Evolutionary conservation across 2,329 filamentous ascomycete species (phyloP), one percentile per base, ranked within the genome.

Genomic region (Neurospora sp.): DNA sequence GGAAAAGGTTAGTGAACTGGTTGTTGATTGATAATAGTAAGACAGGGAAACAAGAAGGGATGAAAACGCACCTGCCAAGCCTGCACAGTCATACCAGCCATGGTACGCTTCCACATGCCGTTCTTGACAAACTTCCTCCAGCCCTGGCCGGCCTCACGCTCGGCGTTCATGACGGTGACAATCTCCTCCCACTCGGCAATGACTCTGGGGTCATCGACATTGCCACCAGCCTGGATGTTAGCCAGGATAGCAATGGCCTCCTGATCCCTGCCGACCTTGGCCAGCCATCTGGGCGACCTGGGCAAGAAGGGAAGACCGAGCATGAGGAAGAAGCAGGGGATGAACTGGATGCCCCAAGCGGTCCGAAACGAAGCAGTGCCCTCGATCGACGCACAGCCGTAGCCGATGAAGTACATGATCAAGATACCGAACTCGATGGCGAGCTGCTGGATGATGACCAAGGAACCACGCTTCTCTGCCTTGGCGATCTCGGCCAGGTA

Each of bases 401-500:
- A 86, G 28, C 85, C 85, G 78, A 91, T 86, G 77, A 88, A 89
- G 81, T 90, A 91, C 75, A 91, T 90, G 79, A 90, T 89, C 71
- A 90, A 76, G 73, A 90, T 90, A 73, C 87, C 89, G 84, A 84
- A 91, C 73, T 91, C 91, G 72, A 93, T 93, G 36, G 90, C 89
- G 83, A 90, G 90, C 78, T 93, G 91, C 78, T 93, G 90, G 62
- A 87, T 85, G 68, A 90, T 88, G 17, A 93, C 89, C 40, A 93
- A 83, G 62, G 88, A 85, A 17, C 90, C 90, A 72, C 90, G 85
- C 72, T 80, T 83, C 42, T 79, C 75, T 1, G 85, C 84, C 66
- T 86, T 86, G 19, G 89, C 87, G 38, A 91, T 83, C 77, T 92
- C 90, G 28, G 88, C 85, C 28, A 91, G 85, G 76, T 91, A 91